phyloP scores from a whole-genome alignment of 257 asterid genomes.

The Anisodus tanguticus region DNA sequence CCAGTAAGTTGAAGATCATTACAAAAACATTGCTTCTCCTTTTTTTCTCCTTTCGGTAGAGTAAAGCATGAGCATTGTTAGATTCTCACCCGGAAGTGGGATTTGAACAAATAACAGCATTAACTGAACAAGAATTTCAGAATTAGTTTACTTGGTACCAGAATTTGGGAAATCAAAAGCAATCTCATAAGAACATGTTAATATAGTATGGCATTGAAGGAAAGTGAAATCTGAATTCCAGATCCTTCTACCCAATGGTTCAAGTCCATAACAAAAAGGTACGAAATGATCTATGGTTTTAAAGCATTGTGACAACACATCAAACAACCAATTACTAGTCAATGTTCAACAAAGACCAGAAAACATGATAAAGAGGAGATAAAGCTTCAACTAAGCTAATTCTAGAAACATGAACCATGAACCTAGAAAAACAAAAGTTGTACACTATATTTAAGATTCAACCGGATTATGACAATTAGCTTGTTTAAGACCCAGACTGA shows the following conservation, averaged over 20 bases:
- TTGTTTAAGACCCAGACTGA: constrained; percentile 42
- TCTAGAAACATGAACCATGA: constrained; percentile 8
- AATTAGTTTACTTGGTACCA: background rate
- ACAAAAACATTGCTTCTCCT: background rate
- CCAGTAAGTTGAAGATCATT: background rate
- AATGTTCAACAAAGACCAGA: background rate
- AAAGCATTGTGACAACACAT: background rate
- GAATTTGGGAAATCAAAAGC: background rate
- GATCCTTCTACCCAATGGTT: background rate
- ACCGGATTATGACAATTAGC: background rate
- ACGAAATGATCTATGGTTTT: background rate
- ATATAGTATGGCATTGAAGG: background rate
- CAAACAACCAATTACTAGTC: background rate
- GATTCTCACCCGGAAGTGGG: background rate
- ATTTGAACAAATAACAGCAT: background rate
- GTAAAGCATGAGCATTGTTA: background rate
- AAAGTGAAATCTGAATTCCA: background rate
- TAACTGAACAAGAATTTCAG: background rate
- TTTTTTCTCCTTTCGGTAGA: background rate
- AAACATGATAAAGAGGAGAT: background rate
- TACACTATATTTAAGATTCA: background rate
- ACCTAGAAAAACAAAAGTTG: background rate
- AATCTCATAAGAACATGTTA: constrained; percentile 19
- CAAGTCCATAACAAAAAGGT: background rate
- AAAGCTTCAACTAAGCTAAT: background rate